Evolutionary conservation across 23 red algal genomes (phyloP).

Genomic region (Agarophyton chilense): DNA sequence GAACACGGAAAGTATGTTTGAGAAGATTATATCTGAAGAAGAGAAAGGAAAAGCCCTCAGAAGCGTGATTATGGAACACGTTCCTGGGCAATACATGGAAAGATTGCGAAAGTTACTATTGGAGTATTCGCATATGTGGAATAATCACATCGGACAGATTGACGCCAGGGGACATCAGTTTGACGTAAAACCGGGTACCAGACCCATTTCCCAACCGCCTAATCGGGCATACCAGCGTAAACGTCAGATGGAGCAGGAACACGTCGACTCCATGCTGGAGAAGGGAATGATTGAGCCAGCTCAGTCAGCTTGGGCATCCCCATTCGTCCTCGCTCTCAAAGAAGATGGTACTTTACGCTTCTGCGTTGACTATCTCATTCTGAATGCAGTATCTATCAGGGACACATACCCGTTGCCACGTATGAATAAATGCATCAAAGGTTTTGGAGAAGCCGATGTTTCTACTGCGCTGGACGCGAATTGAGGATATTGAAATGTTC

Average conservation of each 20-base stretch:
- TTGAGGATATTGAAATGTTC: constrained; percentile 32
- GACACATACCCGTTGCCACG: constrained; percentile 28
- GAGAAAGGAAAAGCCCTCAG: too few species aligned
- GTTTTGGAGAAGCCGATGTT: constrained; percentile 13
- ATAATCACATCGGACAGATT: neutral
- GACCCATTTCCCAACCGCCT: neutral
- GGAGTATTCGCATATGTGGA: neutral
- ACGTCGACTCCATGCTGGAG: constrained; percentile 6
- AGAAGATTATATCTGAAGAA: too few species aligned
- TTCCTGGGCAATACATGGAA: too few species aligned
- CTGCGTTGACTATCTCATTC: constrained; percentile 28
- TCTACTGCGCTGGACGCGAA: constrained; percentile 26
- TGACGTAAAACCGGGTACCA: neutral
- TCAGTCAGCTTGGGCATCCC: neutral
- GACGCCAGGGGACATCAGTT: neutral
- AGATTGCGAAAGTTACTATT: neutral
- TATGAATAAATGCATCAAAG: constrained; percentile 35
- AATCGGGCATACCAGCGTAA: neutral
- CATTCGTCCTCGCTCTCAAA: constrained; percentile 16
- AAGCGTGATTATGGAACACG: too few species aligned
- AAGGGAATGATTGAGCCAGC: constrained; percentile 4
- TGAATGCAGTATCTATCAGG: constrained; percentile 1
- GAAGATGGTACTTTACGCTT: constrained; percentile 2
- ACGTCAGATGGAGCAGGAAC: neutral
- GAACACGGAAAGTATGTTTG: too few species aligned